These are phyloP conservation scores for Mycogone perniciosa DNA, from an alignment of 2,329 filamentous ascomycete species.

Conservation along the genomic window DNA sequence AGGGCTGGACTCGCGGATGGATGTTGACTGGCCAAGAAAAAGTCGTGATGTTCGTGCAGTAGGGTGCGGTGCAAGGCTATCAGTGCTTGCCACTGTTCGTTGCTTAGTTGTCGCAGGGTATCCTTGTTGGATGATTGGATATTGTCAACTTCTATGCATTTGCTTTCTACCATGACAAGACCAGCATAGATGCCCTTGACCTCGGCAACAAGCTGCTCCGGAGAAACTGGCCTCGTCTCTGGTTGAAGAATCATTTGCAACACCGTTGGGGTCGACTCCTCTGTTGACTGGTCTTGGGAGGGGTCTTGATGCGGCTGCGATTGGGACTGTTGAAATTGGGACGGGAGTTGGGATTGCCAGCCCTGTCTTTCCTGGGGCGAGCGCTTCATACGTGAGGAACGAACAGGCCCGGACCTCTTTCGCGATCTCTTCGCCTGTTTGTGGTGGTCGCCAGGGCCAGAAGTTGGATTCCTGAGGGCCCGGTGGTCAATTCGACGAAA, in stretches of 20 bases:
- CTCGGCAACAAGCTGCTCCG: slow-evolving; percentile 71
- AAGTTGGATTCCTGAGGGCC: too few species aligned
- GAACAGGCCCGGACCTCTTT: too few species aligned
- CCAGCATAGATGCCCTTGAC: slow-evolving; percentile 78
- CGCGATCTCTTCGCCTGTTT: too few species aligned
- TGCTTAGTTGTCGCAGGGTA: slow-evolving; percentile 39
- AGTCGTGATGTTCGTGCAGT: slow-evolving; percentile 74
- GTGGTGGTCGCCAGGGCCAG: too few species aligned
- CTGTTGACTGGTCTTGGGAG: neutral
- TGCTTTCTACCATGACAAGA: slow-evolving; percentile 75
- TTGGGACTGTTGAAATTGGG: too few species aligned
- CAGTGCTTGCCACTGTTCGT: slow-evolving; percentile 75
- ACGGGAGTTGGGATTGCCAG: too few species aligned
- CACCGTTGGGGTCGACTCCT: neutral
- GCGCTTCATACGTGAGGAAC: too few species aligned
- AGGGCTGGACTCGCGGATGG: slow-evolving; percentile 65
- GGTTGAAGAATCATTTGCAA: slow-evolving; percentile 33
- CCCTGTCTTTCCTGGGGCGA: too few species aligned
- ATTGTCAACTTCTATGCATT: slow-evolving; percentile 72
- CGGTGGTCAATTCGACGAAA: too few species aligned
- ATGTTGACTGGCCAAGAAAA: slow-evolving; percentile 80
- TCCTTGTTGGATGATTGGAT: neutral
- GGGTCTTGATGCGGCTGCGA: neutral
- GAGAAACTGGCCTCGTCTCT: slow-evolving; percentile 61
- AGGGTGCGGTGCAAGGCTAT: slow-evolving; percentile 75